Evolutionary conservation across 2,329 filamentous ascomycete species (phyloP), one percentile per base, ranked within the genome.

Genomic region (Alternaria sp.): DNA sequence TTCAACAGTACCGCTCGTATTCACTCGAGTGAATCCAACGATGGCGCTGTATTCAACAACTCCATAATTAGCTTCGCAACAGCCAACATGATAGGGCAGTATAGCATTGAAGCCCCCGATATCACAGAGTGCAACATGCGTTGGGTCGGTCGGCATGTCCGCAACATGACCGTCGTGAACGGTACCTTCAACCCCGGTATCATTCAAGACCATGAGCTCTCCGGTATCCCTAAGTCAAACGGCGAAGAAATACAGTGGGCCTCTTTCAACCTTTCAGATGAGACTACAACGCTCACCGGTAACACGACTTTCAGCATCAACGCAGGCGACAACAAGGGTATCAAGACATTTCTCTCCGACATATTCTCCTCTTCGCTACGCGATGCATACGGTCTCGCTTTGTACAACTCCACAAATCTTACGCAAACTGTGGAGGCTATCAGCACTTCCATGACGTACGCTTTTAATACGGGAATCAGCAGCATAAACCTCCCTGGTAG

Each of bases 1-100:
- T 59, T 46, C 57, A 59, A 59, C 26, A 59, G 40, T 15, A 46
- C 40, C 26, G 43, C 57, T 7, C n/a, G n/a, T n/a, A n/a, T n/a
- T n/a, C n/a, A n/a, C n/a, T n/a, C n/a, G n/a, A n/a, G n/a, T n/a
- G n/a, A n/a, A n/a, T n/a, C n/a, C n/a, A n/a, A n/a, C n/a, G n/a
- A n/a, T n/a, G n/a, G n/a, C n/a, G n/a, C n/a, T n/a, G n/a, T 36
- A 36, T 13, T 50, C 25, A 54, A 28, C 23, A 55, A 21, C 26
- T 10, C n/a, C n/a, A 17, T 59, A 1, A 5, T 55, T 11, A 8
- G 32, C 3, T 59, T 59, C 19, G 57, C 50, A 4, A 30, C 43
- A 4, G 28, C 26, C 25, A 59, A 11, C 6, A 47, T 26, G 40
- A 2, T 17, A 11, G 6, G 1, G 11, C 26, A 7, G 3, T 47